Base-by-base conservation (phyloP, 2,329 filamentous ascomycete species). In the Epichloe hybrida region DNA sequence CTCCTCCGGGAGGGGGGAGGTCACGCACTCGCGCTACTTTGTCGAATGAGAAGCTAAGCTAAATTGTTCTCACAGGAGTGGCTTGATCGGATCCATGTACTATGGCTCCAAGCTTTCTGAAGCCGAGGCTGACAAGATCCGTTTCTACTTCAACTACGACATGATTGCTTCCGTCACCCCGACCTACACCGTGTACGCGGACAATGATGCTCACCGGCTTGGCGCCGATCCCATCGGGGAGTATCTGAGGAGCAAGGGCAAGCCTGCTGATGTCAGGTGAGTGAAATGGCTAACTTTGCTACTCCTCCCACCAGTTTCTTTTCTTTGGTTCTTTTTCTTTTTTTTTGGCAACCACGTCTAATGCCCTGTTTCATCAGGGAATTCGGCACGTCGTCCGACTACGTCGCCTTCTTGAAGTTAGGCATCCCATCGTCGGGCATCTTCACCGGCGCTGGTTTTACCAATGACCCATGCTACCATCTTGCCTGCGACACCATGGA, bases 71-170 rank as follows among this genome's bases (percentile, higher is more conserved):
- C 1, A 35, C 34, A 67, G 65, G 58, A 62, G 61, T 37, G 70
- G 70, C n/a, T 62, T 73, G 15, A 54, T 70, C 45, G 72, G 71
- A 15, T 72, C 70, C 5, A 57, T 66, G 20, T 62, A 70, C 61
- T 72, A 72, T 52, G 66, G 62, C 1, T 52, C 60, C 13, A 59
- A 62, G 6, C 63, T 73, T 31, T 59, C 63, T 9, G 57, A 63
- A 21, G 59, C 61, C 2, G 68, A 72, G 43, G 64, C 65, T 0
- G 68, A 76, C 53, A 80, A 79, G 64, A 79, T 86, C 58, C 72
- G 75, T 2, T 77, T 84, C 35, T 83, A 84, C 68, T 76, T 84
- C 62, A 83, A 86, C 68, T 84, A 82, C 59, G 82, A 86, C 65
- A 86, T 86, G 83, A 81, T 85, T 51, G 71, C 67, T n/a, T 72